Evolutionary conservation across 164 flowering plant genomes (phyloP).

Genomic region (Malania oleifera): DNA sequence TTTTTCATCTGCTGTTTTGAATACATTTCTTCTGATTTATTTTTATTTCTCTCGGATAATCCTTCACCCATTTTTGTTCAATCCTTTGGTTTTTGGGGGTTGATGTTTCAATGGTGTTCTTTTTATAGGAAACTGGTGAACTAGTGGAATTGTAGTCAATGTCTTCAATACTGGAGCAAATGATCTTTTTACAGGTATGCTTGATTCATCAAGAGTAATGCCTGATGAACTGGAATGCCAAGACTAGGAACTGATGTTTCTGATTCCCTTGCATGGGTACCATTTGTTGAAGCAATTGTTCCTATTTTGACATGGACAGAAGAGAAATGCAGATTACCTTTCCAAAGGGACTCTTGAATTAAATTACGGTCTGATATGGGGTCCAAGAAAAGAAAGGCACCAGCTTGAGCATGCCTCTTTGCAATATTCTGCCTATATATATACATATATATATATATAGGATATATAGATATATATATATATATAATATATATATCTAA

Average conservation of each 20-base stretch:
- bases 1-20: neutral
- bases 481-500: too few species aligned
- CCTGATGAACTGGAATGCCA: conserved; percentile 28
- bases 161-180: conserved; percentile 62
- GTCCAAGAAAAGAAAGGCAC: conserved; percentile 4
- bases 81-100: neutral
- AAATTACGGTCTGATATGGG: neutral
- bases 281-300: conserved; percentile 8
- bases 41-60: neutral
- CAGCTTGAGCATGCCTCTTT: neutral
- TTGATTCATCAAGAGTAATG: conserved; percentile 29
- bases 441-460: too few species aligned
- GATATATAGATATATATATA: too few species aligned
- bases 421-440: too few species aligned
- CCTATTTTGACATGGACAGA: conserved; percentile 3
- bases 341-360: conserved; percentile 1
- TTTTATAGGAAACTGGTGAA: conserved; percentile 67
- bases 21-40: neutral
- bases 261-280: conserved; percentile 22
- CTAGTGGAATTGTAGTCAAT: conserved; percentile 63
- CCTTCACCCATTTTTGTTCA: neutral
- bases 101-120: conserved; percentile 7
- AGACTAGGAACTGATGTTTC: conserved; percentile 29
- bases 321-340: conserved; percentile 1
- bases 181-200: conserved; percentile 77